A percentile compares a stretch with the other conserved stretches of the same genome.
Evolutionary conservation across 768 basidiomycete genomes (phyloP).

Genomic region (Mycena capillaripes): DNA sequence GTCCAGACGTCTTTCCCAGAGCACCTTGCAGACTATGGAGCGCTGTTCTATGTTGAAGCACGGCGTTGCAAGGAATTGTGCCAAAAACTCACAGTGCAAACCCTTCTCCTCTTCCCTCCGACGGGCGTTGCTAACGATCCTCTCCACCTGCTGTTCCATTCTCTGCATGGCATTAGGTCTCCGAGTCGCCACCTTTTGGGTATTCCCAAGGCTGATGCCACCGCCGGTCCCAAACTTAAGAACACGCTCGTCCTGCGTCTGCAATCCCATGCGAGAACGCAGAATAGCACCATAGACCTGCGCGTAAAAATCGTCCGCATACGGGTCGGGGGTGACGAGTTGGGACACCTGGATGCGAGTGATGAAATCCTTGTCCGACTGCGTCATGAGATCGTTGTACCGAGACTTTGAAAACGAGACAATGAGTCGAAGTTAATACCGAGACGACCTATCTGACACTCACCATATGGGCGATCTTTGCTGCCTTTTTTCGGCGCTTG

Average conservation of each 20-base stretch:
- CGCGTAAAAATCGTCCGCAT: constrained; percentile 98
- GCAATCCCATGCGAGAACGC: constrained; percentile 82
- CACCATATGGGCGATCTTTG: constrained; percentile 93
- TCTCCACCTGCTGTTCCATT: constrained; percentile 96
- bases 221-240: constrained; percentile 88
- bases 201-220: constrained; percentile 88
- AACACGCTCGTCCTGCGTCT: constrained; percentile 81
- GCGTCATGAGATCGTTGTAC: constrained; percentile 96
- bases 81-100: constrained; percentile 59
- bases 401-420: constrained; percentile 68
- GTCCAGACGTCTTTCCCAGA: constrained; percentile 92
- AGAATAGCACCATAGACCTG: constrained; percentile 93
- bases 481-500: constrained; percentile 82
- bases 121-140: constrained; percentile 93
- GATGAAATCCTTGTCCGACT: constrained; percentile 99
- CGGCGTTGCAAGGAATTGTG: neutral
- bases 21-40: constrained; percentile 90
- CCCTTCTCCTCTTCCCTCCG: constrained; percentile 90
- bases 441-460: constrained; percentile 37
- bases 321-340: constrained; percentile 96
- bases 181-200: constrained; percentile 75
- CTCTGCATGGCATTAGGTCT: constrained; percentile 90
- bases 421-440: neutral
- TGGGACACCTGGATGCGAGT: constrained; percentile 99
- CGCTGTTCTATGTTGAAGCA: constrained; percentile 53